These are phyloP conservation scores for Paracoccidioides lutzii DNA, from an alignment of 2,329 filamentous ascomycete genomes.

Conservation along the genomic window DNA sequence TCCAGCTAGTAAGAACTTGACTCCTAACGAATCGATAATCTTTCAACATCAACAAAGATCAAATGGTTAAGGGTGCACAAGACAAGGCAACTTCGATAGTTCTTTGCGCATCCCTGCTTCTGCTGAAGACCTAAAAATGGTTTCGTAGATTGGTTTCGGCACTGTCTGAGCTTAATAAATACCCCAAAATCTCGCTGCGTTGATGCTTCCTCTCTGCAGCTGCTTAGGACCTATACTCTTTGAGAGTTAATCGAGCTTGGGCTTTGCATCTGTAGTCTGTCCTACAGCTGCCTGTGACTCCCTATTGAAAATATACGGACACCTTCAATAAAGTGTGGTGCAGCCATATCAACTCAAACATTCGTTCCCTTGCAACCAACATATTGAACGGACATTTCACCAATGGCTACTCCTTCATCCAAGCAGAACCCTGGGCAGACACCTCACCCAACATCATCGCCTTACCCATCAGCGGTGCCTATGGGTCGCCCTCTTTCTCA, in stretches of 20 bases:
- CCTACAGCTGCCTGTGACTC: not conserved
- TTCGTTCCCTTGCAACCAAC: not conserved
- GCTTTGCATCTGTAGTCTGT: not conserved
- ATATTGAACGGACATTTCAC: conserved; percentile 1
- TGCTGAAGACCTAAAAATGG: not conserved
- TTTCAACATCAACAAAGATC: too few relatives aligned
- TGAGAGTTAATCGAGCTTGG: not conserved
- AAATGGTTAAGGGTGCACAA: not conserved
- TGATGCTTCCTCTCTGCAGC: not conserved
- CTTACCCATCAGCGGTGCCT: conserved; percentile 29
- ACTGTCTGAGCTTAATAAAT: not conserved
- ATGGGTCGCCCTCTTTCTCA: conserved; percentile 30
- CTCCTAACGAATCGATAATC: too few relatives aligned
- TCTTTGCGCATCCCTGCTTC: not conserved
- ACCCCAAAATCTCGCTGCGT: not conserved
- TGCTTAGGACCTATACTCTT: not conserved
- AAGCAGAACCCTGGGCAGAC: conserved; percentile 31
- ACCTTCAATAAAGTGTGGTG: not conserved
- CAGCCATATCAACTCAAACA: not conserved
- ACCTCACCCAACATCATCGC: conserved; percentile 33
- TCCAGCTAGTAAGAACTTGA: too few relatives aligned
- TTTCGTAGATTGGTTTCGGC: not conserved
- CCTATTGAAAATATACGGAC: not conserved
- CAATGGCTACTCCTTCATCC: conserved; percentile 35
- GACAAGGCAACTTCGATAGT: not conserved